Base-by-base conservation (phyloP, 2,329 filamentous ascomycete species). In the Fusarium dlaminii region DNA sequence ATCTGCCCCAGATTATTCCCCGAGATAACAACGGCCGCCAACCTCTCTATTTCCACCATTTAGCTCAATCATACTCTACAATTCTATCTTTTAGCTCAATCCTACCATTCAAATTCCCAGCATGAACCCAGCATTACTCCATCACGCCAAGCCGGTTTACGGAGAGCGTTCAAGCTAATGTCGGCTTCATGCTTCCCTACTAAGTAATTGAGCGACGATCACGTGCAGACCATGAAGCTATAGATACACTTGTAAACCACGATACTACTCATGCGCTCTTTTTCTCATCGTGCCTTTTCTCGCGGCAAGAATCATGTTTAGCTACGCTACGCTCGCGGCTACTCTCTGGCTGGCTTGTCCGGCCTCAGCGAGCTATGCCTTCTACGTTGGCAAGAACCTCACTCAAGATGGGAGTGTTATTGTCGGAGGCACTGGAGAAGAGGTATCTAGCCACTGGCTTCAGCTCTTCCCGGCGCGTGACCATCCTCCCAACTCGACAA, bases 381-480 rank as follows among this genome's bases (percentile, higher is more conserved):
- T 86, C 76, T 86, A 86, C 59, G 83, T 86, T 24, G 85, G 85
- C 67, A 85, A 85, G 67, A 79, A 81, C 43, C 81, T 86, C 68
- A 86, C 85, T 0, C 77, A 80, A 20, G 81, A 83, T 68, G 83
- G 83, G 36, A 82, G 80, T 40, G 83, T 86, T 32, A 79, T 86
- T 48, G 77, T 86, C 27, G 84, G 84, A 67, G 84, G 85, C 29
- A 86, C 84, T 8, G 85, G 84, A 49, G 85, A 87, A 68, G 84
- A 86, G 70, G 84, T 86, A 0, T 86, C 84, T 0, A 84, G 82
- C 14, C 84, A 86, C 66, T 86, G 84, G 83, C 82, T 86, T 30
- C 82, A 86, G 63, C 77, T 86, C 37, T 86, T 86, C 52, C 80
- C 84, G 1, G 84, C 83, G 4, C 77, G 75, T 37, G 81, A 86